Evolutionary conservation across 352 stramenopile genomes (phyloP), one percentile per base, ranked within the genome.

Genomic region (Phytophthora pisi): DNA sequence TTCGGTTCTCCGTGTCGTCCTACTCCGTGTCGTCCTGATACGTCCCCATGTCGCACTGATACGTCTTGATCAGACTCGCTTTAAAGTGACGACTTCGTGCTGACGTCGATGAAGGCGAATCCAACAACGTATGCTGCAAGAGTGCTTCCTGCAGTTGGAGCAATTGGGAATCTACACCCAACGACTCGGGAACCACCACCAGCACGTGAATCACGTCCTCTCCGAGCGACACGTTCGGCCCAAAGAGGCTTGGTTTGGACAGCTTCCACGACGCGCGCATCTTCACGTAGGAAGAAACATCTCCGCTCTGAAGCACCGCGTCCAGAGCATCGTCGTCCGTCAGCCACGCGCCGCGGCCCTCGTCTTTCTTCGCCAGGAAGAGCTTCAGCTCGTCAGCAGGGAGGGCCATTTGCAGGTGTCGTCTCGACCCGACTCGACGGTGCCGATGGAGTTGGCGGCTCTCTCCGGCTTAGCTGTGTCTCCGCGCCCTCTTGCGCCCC

Each of bases 41-140:
- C 34, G 34, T 45, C 16, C 23, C 43, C 52, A 67, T 46, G 61
- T 67, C 20, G 54, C 55, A 60, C 23, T 69, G 34, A 47, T 69
- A 64, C 62, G 49, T 64, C 46, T 1, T 23, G 40, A 56, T 43
- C 30, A 66, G 42, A 64, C 38, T 49, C 13, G 36, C 36, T 50
- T 54, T 66, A 16, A 66, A 66, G 20, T 50, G 3, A 31, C 28
- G 28, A 31, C 28, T 31, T 31, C 28, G 28, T 31, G 28, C 28
- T 31, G 28, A 43, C 36, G 36, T 43, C 15, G 9, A 43, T 9
- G 36, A 43, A 43, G 36, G 15, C 28, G 28, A 31, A 31, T 31
- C 28, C 28, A 31, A 31, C 6, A 31, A 31, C 28, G 28, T 31
- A 31, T 31, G 28, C 28, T 31, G 28, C 28, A 31, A 31, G 28